Conservation (phyloP, 2,329 filamentous ascomycete species). For the Talaromyces amestolkiae region DNA sequence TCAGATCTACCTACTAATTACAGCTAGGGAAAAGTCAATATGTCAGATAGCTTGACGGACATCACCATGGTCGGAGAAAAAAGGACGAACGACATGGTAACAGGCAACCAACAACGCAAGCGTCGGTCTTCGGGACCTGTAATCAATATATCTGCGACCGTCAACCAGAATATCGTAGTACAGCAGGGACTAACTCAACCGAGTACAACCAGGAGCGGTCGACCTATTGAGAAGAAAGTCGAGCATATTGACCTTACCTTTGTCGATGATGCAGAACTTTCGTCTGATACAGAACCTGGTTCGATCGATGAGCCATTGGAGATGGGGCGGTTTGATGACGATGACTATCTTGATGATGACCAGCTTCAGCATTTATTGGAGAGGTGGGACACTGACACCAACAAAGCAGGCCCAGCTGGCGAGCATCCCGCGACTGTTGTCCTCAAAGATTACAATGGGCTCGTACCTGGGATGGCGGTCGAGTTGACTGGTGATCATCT, state of each 20-base stretch:
- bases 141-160: neutral
- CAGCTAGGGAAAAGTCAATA: neutral
- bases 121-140: neutral
- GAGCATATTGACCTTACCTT: constrained; percentile 11
- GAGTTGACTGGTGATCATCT: constrained; percentile 42
- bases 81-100: neutral
- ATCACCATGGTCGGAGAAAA: neutral
- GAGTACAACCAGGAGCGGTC: neutral
- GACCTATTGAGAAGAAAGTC: neutral
- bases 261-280: neutral
- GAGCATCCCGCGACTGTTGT: neutral
- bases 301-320: neutral
- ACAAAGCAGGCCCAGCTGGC: neutral
- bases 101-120: neutral
- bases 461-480: constrained; percentile 31
- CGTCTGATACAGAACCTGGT: constrained; percentile 11
- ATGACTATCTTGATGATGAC: constrained; percentile 31
- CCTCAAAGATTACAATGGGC: constrained; percentile 19
- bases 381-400: constrained; percentile 23
- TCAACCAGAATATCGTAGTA: neutral
- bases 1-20: neutral
- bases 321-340: constrained; percentile 18
- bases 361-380: constrained; percentile 23
- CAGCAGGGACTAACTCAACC: neutral
- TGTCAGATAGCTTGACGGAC: neutral